A percentile compares a stretch with the other conserved stretches of the same genome.
These are phyloP conservation scores for Aspergillus aculeatus DNA, from an alignment of 2,329 filamentous ascomycete species.

Conservation along the genomic window DNA sequence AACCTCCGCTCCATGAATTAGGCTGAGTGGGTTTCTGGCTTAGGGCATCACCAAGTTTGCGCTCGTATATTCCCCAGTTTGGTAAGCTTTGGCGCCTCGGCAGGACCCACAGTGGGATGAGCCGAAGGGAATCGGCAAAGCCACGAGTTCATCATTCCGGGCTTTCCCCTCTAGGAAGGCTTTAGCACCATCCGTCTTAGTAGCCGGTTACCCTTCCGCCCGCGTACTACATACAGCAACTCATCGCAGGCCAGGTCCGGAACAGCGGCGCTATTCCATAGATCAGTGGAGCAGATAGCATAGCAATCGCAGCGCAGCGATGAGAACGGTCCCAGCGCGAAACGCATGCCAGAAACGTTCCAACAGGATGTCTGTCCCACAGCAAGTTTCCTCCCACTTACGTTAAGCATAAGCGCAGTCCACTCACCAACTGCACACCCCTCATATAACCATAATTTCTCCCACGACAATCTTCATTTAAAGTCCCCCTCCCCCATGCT, in stretches of 20 bases:
- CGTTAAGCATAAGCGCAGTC: conserved; percentile 19
- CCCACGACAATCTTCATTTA: background rate
- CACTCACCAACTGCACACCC: background rate
- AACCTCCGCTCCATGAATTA: too few species aligned
- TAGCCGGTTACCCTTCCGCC: too few species aligned
- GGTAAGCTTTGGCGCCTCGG: conserved; percentile 8
- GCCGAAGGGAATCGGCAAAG: background rate
- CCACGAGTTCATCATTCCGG: background rate
- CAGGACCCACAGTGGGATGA: conserved; percentile 4
- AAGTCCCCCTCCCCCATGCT: background rate
- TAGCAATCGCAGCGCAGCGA: background rate
- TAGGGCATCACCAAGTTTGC: conserved; percentile 2
- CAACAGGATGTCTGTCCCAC: background rate
- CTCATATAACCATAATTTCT: background rate
- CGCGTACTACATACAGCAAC: too few species aligned
- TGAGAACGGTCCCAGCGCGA: background rate
- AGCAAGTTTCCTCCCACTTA: conserved; percentile 15
- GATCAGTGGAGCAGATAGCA: background rate
- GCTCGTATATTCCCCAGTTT: conserved; percentile 4
- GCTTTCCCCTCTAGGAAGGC: background rate
- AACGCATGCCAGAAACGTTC: background rate
- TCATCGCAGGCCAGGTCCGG: too few species aligned
- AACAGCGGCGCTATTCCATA: background rate
- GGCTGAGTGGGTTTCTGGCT: background rate
- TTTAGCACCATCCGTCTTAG: background rate